Evolutionary conservation across 2,329 filamentous ascomycete genomes (phyloP), one percentile per base, ranked within the genome.

Genomic region (Trichoderma brevicompactum): DNA sequence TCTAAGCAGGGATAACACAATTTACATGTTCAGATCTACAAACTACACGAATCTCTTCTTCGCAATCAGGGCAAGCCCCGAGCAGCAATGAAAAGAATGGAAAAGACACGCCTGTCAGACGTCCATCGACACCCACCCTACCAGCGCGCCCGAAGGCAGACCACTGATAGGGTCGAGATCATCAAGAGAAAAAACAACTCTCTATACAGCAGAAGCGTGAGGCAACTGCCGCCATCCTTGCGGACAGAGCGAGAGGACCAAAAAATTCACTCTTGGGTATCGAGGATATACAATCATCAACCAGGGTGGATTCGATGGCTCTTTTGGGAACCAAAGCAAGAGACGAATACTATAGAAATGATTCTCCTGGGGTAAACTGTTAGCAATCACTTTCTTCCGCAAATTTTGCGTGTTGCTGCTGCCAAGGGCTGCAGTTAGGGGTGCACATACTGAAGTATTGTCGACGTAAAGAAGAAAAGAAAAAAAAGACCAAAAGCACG

Each of bases 331-430:
- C 90, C 88, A 92, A 90, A 95, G 91, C 92, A 88, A 85, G 85
- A 86, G 90, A 93, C 88, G 88, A 92, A 85, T 89, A 94, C 92
- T 97, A 93, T 94, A 96, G 91, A 96, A 96, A 92, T 92, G 92
- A 94, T 94, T 94, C 91, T 92, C 80, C 77, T 83, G 77, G 69
- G 70, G 70, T n/a, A 7, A 44, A 65, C 63, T 65, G 69, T 74
- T 70, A 74, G 72, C 66, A 68, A 54, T 28, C 23, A 5, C 23
- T 2, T 28, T 28, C n/a, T 38, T 17, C 9, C 46, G 28, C 23
- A 44, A 10, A 40, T 46, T 32, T 28, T 49, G 8, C 36, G 12
- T 32, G 19, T 60, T 60, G 65, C 48, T 69, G 67, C 61, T 50
- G 66, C 68, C 63, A 70, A 7, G 17, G 28, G 38, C 36, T 50